phyloP scores from a whole-genome alignment of 1,139 yeast genomes.

The Diutina siamensis region DNA sequence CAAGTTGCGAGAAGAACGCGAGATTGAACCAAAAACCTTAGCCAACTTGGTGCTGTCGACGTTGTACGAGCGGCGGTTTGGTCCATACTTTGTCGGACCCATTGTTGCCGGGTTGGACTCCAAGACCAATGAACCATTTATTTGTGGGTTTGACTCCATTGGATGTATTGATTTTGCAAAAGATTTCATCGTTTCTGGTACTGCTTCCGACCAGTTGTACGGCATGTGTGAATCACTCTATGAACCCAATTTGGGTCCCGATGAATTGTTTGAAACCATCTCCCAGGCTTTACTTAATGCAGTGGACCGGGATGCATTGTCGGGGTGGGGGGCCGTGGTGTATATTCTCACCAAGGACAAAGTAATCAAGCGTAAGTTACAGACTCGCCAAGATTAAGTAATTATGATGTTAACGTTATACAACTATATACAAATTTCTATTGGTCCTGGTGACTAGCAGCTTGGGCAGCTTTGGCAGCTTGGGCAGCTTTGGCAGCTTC shows the following conservation, averaged over 20 bases:
- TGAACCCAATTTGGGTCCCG: constrained; percentile 89
- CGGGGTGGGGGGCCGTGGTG: constrained; percentile 98
- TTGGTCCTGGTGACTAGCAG: no score
- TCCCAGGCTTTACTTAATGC: constrained; percentile 92
- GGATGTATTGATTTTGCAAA: constrained; percentile 95
- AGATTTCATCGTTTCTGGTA: constrained; percentile 95
- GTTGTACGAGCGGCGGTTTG: constrained; percentile 84
- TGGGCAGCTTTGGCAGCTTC: not conserved
- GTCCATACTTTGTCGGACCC: constrained; percentile 96
- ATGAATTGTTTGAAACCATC: constrained; percentile 90
- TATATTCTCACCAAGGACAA: constrained; percentile 88
- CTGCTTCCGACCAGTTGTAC: constrained; percentile 88
- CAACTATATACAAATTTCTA: not conserved
- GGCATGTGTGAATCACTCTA: constrained; percentile 99
- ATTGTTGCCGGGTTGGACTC: constrained; percentile 90
- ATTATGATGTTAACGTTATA: not conserved
- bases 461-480: no score
- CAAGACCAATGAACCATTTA: constrained; percentile 71
- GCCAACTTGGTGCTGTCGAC: constrained; percentile 89
- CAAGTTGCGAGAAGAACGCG: constrained; percentile 83
- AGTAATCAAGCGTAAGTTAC: constrained; percentile 75
- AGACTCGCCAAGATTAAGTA: constrained; percentile 77
- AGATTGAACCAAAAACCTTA: constrained; percentile 85
- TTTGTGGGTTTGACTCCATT: constrained; percentile 92
- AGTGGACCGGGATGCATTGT: constrained; percentile 92